phyloP scores from a whole-genome alignment of 306 rosid genomes.

The Gastrolobium bilobum region DNA sequence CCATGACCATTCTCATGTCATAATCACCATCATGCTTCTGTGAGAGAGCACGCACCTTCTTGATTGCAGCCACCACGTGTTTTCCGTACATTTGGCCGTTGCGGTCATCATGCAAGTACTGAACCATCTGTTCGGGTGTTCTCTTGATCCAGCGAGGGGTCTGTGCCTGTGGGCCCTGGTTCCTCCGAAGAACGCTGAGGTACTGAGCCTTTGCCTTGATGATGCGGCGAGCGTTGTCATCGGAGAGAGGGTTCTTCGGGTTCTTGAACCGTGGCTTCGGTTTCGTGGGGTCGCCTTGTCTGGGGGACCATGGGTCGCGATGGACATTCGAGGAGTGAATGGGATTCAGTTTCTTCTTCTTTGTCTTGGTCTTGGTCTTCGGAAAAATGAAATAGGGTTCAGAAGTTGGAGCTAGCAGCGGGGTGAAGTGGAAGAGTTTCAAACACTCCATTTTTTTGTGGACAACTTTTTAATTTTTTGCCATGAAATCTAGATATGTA shows the following conservation, averaged over 20 bases:
- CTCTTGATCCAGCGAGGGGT: constrained; percentile 92
- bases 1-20: constrained; percentile 84
- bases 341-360: constrained; percentile 30
- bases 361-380: neutral
- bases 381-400: neutral
- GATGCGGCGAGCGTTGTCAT: constrained; percentile 93
- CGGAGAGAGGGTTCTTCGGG: constrained; percentile 81
- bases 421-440: constrained; percentile 57
- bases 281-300: constrained; percentile 63
- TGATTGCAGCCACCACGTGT: constrained; percentile 91
- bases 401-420: constrained; percentile 30
- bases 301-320: constrained; percentile 90
- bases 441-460: constrained; percentile 61
- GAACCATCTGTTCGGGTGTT: constrained; percentile 93
- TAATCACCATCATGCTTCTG: constrained; percentile 57
- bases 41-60: constrained; percentile 72
- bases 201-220: constrained; percentile 76
- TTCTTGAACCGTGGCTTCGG: constrained; percentile 69
- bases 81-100: constrained; percentile 80
- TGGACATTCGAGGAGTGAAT: constrained; percentile 52
- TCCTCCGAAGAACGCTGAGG: constrained; percentile 69
- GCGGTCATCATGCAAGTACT: constrained; percentile 75
- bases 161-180: constrained; percentile 89
- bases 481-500: too few species aligned
- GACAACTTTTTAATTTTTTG: too few species aligned